phyloP scores from a whole-genome alignment of 768 basidiomycete genomes.

The Pisolithus albus region DNA sequence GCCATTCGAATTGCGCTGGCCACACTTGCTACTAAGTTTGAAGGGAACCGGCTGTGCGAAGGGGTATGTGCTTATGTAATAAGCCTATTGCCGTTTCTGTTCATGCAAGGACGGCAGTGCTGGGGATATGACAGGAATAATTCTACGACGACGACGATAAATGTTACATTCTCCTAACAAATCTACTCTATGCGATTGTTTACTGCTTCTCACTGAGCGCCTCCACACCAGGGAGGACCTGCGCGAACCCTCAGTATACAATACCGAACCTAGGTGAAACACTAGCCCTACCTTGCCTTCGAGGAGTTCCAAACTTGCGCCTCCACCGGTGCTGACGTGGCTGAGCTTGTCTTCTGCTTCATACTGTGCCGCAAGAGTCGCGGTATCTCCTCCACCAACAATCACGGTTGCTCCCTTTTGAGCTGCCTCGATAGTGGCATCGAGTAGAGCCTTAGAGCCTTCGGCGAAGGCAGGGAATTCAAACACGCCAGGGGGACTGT shows the following conservation, averaged over 20 bases:
- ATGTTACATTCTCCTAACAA: neutral
- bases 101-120: no score
- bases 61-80: slow-evolving; percentile 18
- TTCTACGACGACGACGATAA: neutral
- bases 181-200: slow-evolving; percentile 5
- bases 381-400: slow-evolving; percentile 93
- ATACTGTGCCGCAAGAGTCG: slow-evolving; percentile 90
- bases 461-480: slow-evolving; percentile 89
- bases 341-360: slow-evolving; percentile 81
- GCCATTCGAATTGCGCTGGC: slow-evolving; percentile 29
- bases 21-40: slow-evolving; percentile 4
- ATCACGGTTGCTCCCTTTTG: slow-evolving; percentile 85
- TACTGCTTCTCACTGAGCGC: slow-evolving; percentile 71
- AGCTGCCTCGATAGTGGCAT: slow-evolving; percentile 83
- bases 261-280: neutral
- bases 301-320: slow-evolving; percentile 88
- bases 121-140: neutral
- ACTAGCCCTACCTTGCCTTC: slow-evolving; percentile 81
- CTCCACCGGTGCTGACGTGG: slow-evolving; percentile 95
- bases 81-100: neutral
- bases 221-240: slow-evolving; percentile 88
- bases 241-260: slow-evolving; percentile 10
- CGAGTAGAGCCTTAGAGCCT: slow-evolving; percentile 79
- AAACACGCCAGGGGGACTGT: slow-evolving; percentile 93
- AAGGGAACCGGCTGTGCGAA: slow-evolving; percentile 6